Evolutionary conservation across 345 rosid genomes (phyloP), one percentile per base, ranked within the genome.

Genomic region (Pseudoturritis turrita): DNA sequence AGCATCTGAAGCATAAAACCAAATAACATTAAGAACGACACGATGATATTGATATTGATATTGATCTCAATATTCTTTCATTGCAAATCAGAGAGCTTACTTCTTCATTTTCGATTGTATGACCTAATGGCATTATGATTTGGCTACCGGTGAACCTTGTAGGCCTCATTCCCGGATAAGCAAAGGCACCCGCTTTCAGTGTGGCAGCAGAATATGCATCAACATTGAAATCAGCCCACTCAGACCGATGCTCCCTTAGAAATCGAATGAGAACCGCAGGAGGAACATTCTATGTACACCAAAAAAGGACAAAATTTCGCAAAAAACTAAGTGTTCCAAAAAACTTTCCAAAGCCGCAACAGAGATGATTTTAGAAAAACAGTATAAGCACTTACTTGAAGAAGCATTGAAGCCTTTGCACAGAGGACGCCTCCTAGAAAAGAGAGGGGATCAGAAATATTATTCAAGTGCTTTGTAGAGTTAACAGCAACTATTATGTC

Each of bases 341-440:
- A 35, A 56, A 18, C 23, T 18, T 18, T 9, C 13, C 17, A 19
- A 36, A 57, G 17, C 45, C 3, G 11, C 62, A 36, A 19, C 29
- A 36, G 6, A 3, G 28, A 18, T 18, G n/a, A n/a, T 36, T 58
- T 12, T 11, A 37, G 4, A n/a, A 36, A 12, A 13, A 59, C 2
- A 9, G 19, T 4, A 22, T 0, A 59, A 21, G 6, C 44, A 62
- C 75, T 82, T 77, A 91, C 99, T 82, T 88, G 98, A 65, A 96
- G 89, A 33, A 92, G 87, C 99, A 96, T 92, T n/a, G 99, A 96
- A 43, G 98, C 99, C 78, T 92, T 96, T 14, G 98, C 99, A 79
- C 99, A 96, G 15, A 96, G 89, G 36, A 92, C 85, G 3, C 99
- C 99, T 60, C 99, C 99, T 31, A 96, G 77, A 53, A 83, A 81